A percentile compares a stretch with the other conserved stretches of the same genome.
Evolutionary conservation across 2,329 filamentous ascomycete genomes (phyloP).

Genomic region (Aureobasidium sp.): DNA sequence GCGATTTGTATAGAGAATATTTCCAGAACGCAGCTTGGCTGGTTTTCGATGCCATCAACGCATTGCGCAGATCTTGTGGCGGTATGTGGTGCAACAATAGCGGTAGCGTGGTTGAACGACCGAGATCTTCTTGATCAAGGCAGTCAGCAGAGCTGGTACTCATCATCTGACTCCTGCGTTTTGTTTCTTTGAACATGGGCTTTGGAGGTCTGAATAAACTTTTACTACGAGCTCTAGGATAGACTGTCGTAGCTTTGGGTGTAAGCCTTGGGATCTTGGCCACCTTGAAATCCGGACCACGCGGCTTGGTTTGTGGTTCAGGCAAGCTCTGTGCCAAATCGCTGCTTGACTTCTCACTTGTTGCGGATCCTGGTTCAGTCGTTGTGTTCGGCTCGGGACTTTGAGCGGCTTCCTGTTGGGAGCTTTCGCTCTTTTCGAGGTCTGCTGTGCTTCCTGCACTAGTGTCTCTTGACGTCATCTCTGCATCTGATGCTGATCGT

Average conservation of each 20-base stretch:
- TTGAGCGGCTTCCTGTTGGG: not conserved
- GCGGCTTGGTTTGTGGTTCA: not conserved
- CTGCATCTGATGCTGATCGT: not conserved
- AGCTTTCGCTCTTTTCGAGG: not conserved
- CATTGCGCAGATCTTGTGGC: not conserved
- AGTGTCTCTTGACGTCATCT: conserved; percentile 1
- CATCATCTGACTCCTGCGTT: not conserved
- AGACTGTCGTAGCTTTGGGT: not conserved
- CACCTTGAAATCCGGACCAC: not conserved
- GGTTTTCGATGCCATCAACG: conserved; percentile 2
- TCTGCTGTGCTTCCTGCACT: not conserved
- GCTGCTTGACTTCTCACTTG: not conserved
- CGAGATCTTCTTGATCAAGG: not conserved
- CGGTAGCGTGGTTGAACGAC: not conserved
- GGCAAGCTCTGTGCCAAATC: not conserved
- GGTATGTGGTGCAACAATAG: conserved; percentile 6
- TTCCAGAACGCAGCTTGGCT: conserved; percentile 43
- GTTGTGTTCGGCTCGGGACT: not conserved
- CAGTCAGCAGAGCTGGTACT: not conserved
- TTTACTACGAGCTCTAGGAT: conserved; percentile 6
- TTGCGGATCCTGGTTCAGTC: not conserved
- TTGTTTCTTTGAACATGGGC: conserved; percentile 1
- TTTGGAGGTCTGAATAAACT: not conserved
- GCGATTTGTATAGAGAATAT: conserved; percentile 56
- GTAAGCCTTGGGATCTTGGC: not conserved